Percentiles rank a stretch among this genome's conserved stretches.
These are phyloP conservation scores for Monotropa hypopitys DNA, from an alignment of 179 eudicot species.

Conservation along the genomic window DNA sequence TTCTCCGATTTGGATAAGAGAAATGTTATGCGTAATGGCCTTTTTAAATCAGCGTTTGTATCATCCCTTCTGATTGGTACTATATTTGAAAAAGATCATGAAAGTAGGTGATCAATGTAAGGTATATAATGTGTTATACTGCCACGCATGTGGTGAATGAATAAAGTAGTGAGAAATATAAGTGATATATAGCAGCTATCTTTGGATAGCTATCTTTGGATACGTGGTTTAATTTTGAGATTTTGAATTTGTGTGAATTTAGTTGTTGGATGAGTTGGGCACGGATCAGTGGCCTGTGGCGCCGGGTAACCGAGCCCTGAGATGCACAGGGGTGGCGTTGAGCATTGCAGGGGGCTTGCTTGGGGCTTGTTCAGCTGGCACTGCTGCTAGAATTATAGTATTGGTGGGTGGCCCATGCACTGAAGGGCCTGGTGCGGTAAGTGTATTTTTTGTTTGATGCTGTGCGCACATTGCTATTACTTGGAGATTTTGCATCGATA, in stretches of 20 bases:
- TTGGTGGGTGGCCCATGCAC: conserved; percentile 99
- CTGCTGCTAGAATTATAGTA: conserved; percentile 79
- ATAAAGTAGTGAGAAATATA: not conserved
- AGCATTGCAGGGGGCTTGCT: conserved; percentile 80
- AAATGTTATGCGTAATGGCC: not conserved
- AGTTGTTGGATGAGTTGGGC: conserved; percentile 80
- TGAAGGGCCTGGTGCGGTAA: conserved; percentile 93
- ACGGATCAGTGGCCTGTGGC: conserved; percentile 89
- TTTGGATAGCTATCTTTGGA: no score
- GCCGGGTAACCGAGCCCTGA: conserved; percentile 63
- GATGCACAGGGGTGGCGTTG: conserved; percentile 93
- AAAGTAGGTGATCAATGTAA: not conserved
- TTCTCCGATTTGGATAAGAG: not conserved
- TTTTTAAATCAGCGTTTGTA: not conserved
- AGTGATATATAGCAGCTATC: not conserved
- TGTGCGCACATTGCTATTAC: not conserved
- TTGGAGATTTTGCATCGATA: no score
- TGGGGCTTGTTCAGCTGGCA: conserved; percentile 75
- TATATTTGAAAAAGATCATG: not conserved
- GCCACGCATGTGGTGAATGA: not conserved
- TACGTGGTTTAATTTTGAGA: not conserved
- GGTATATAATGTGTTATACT: no score
- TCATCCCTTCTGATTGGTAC: not conserved
- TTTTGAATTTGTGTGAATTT: conserved; percentile 7
- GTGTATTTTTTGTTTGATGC: conserved; percentile 9